A percentile compares a stretch with the other conserved stretches of the same genome.
Conservation (phyloP, 2,329 filamentous ascomycete species). For the Berkeleyomyces basicola region DNA sequence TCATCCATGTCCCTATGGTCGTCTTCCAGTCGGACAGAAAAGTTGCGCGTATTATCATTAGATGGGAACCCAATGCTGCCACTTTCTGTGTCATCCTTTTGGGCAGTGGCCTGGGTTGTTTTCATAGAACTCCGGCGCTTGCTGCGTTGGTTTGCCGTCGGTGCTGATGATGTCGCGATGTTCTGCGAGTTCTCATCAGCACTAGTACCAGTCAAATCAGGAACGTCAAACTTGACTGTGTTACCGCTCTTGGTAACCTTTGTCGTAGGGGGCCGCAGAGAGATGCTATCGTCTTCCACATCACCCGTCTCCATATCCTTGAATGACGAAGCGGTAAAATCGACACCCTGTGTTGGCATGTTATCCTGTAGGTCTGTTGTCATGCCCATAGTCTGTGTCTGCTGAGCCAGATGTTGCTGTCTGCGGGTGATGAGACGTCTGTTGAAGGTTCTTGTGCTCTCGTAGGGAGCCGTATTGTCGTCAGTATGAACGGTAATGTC, state of each 20-base stretch:
- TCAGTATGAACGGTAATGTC: conserved; percentile 38
- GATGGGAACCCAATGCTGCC: conserved; percentile 16
- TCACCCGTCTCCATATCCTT: conserved; percentile 14
- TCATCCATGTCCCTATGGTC: conserved; percentile 15
- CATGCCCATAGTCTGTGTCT: conserved; percentile 90
- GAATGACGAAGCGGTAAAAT: conserved; percentile 19
- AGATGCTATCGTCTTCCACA: conserved; percentile 13
- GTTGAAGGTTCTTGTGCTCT: conserved; percentile 24
- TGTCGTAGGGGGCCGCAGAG: not conserved
- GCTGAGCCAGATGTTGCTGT: conserved; percentile 51
- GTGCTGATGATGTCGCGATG: conserved; percentile 5
- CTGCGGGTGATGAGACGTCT: conserved; percentile 17
- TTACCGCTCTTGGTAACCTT: conserved; percentile 10
- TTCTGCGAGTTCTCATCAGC: conserved; percentile 16
- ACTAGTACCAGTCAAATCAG: conserved; percentile 21
- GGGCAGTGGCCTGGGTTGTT: conserved; percentile 1
- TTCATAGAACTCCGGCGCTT: conserved; percentile 23
- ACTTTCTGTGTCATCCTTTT: conserved; percentile 14
- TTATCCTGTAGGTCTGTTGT: conserved; percentile 45
- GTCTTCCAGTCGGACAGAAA: conserved; percentile 14
- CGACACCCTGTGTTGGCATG: conserved; percentile 18
- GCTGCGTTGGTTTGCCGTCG: conserved; percentile 25
- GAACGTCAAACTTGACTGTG: conserved; percentile 22
- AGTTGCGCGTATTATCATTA: conserved; percentile 16
- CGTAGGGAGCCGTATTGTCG: conserved; percentile 22